These are phyloP conservation scores for Daldinia decipiens DNA, from an alignment of 495 filamentous ascomycete species.

Conservation along the genomic window DNA sequence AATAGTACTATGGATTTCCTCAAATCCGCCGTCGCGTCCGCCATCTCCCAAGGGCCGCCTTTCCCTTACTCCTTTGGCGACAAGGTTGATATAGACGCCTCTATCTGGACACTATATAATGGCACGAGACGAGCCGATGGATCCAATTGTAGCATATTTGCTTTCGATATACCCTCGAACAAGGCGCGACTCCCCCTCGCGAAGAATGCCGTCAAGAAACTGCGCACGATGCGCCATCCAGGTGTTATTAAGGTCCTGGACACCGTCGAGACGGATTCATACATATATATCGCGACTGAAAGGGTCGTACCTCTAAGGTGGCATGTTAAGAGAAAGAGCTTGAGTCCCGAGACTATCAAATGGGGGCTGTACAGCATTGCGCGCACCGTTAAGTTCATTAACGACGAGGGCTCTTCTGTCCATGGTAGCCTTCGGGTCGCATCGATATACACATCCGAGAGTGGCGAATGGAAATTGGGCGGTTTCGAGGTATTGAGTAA, in stretches of 20 bases:
- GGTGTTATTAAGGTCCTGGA: constrained; percentile 93
- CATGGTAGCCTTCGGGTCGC: constrained; percentile 86
- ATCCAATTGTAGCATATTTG: constrained; percentile 93
- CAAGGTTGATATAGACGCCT: constrained; percentile 84
- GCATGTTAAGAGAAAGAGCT: constrained; percentile 83
- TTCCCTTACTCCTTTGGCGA: constrained; percentile 94
- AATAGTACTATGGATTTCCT: constrained; percentile 84
- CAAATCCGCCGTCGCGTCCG: constrained; percentile 95
- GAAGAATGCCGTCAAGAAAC: constrained; percentile 90
- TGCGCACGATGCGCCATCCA: constrained; percentile 90
- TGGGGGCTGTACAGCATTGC: constrained; percentile 92
- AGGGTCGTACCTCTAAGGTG: constrained; percentile 83
- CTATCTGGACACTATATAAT: constrained; percentile 92
- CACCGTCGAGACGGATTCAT: constrained; percentile 93
- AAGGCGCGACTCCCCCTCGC: constrained; percentile 84
- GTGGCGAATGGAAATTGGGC: constrained; percentile 96
- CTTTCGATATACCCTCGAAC: constrained; percentile 86
- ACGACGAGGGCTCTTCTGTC: constrained; percentile 88
- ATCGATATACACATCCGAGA: constrained; percentile 90
- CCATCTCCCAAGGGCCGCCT: constrained; percentile 91
- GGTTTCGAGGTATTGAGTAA: constrained; percentile 94
- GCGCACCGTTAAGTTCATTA: constrained; percentile 94
- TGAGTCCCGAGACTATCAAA: constrained; percentile 90
- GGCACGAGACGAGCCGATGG: constrained; percentile 92
- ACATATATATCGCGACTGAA: constrained; percentile 96